Conservation (phyloP, 129 eudicot species). For the Rutidosis leptorrhynchoides region DNA sequence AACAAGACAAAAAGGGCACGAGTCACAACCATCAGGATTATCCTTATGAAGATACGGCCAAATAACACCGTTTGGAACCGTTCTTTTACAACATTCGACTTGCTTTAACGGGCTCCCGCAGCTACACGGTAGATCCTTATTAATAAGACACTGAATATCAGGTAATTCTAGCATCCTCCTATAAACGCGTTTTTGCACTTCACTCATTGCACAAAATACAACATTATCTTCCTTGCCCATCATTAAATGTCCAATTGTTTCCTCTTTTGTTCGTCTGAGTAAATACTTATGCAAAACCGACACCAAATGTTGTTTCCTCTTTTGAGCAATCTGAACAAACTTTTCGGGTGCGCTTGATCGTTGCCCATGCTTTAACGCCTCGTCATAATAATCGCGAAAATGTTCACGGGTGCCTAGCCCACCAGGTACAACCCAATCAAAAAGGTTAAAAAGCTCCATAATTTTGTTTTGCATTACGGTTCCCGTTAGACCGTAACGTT, state of each 20-base stretch:
- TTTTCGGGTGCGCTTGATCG: conserved; percentile 75
- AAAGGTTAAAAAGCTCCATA: conserved; percentile 88
- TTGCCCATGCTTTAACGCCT: conserved; percentile 92
- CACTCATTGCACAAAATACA: conserved; percentile 96
- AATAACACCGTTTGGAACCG: conserved; percentile 71
- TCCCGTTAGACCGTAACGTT: conserved; percentile 88
- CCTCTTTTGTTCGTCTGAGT: conserved; percentile 92
- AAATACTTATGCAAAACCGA: conserved; percentile 57
- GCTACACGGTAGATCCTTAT: conserved; percentile 75
- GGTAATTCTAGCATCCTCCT: conserved; percentile 74
- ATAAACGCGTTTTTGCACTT: conserved; percentile 81
- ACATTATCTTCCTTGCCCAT: conserved; percentile 98
- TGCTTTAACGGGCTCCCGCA: conserved; percentile 97
- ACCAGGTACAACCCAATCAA: conserved; percentile 88
- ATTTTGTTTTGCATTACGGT: conserved; percentile 94
- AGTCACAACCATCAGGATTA: conserved; percentile 87
- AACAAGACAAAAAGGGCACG: conserved; percentile 84
- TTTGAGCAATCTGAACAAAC: conserved; percentile 69
- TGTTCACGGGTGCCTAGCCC: conserved; percentile 89
- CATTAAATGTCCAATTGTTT: conserved; percentile 93
- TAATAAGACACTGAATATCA: conserved; percentile 75
- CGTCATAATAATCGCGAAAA: conserved; percentile 80
- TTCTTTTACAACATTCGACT: conserved; percentile 85
- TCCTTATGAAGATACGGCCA: conserved; percentile 91
- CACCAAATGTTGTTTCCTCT: conserved; percentile 75